phyloP scores from a whole-genome alignment of 2,329 filamentous ascomycete genomes.

The Xylariaceae sp. region DNA sequence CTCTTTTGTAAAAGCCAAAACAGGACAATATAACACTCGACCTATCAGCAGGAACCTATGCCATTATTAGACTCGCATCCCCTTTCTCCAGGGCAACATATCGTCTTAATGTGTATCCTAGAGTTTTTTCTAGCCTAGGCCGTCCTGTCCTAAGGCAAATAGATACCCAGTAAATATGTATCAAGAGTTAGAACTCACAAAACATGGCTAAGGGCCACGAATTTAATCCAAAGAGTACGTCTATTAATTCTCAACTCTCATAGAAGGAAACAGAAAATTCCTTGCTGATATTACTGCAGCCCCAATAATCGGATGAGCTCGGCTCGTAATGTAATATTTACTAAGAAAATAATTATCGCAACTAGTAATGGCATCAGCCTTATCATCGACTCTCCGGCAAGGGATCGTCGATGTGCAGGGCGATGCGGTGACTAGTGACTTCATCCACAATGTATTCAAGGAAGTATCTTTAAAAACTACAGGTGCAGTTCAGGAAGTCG shows the following conservation, averaged over 20 bases:
- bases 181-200: too few species aligned
- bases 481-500: constrained; percentile 37
- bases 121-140: too few species aligned
- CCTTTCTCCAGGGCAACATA: neutral
- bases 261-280: constrained; percentile 29
- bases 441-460: constrained; percentile 12
- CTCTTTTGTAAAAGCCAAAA: neutral
- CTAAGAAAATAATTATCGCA: constrained; percentile 30
- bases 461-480: constrained; percentile 8
- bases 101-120: too few species aligned
- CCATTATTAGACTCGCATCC: neutral
- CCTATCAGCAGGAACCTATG: neutral
- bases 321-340: constrained; percentile 35
- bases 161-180: too few species aligned
- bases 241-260: too few species aligned
- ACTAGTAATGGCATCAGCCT: constrained; percentile 31
- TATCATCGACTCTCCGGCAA: constrained; percentile 23
- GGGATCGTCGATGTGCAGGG: constrained; percentile 1
- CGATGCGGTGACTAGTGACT: constrained; percentile 22
- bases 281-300: constrained; percentile 35
- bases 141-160: too few species aligned
- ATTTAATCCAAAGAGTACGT: too few species aligned
- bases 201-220: too few species aligned
- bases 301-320: constrained; percentile 38
- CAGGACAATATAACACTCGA: neutral